These are phyloP conservation scores for Globisporangium canariense DNA, from an alignment of 352 stramenopile species.

Conservation along the genomic window DNA sequence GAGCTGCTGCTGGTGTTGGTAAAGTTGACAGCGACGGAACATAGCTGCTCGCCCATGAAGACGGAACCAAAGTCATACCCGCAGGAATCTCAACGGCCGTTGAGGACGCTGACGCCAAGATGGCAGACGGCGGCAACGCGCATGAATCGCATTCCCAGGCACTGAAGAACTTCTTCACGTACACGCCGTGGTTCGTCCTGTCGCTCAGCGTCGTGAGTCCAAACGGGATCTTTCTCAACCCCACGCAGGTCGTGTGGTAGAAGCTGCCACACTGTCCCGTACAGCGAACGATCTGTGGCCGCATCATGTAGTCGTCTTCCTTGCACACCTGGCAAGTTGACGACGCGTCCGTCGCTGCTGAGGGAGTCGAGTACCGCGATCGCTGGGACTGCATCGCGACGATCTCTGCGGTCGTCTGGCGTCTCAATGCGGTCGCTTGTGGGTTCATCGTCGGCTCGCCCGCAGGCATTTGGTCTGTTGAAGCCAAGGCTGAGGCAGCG, in stretches of 20 bases:
- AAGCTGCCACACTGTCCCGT: constrained; percentile 39
- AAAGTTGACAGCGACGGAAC: too few species aligned
- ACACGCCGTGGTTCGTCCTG: constrained; percentile 71
- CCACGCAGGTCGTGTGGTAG: constrained; percentile 78
- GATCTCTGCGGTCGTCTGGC: constrained; percentile 70
- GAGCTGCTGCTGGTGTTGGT: background rate
- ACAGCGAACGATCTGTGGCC: constrained; percentile 66
- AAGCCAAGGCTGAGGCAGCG: background rate
- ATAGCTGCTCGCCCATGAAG: constrained; percentile 30
- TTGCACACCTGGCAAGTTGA: constrained; percentile 55
- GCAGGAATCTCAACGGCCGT: constrained; percentile 23
- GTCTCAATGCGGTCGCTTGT: constrained; percentile 22
- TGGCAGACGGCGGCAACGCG: constrained; percentile 16
- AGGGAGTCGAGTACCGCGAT: constrained; percentile 42
- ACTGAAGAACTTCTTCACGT: constrained; percentile 84
- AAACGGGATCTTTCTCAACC: constrained; percentile 77
- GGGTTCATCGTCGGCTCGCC: constrained; percentile 17
- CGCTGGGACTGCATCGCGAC: constrained; percentile 68
- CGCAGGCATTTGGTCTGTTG: constrained; percentile 17
- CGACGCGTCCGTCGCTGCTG: constrained; percentile 17
- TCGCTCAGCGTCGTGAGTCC: constrained; percentile 81
- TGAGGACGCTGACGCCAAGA: background rate
- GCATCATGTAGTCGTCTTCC: constrained; percentile 84
- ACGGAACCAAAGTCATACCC: constrained; percentile 49
- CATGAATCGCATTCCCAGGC: constrained; percentile 71